Percentiles rank a stretch among this genome's conserved stretches.
These are phyloP conservation scores for Russula emetica DNA, from an alignment of 768 basidiomycete genomes.

Conservation along the genomic window DNA sequence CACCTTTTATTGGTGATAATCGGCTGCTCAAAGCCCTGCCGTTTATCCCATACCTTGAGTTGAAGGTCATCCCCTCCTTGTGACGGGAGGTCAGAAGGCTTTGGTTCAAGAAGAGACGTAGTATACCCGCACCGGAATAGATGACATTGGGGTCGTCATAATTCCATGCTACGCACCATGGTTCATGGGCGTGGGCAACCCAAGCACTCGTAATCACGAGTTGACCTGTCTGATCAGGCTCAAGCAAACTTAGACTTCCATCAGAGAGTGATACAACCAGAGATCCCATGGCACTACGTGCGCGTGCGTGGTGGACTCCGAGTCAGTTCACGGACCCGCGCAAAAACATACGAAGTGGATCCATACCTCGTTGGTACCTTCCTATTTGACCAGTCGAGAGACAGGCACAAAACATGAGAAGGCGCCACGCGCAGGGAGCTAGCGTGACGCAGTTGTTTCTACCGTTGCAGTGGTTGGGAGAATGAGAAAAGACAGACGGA, in stretches of 20 bases:
- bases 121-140: constrained; percentile 64
- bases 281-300: constrained; percentile 46
- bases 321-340: background rate
- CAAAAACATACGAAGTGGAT: constrained; percentile 4
- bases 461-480: background rate
- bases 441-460: constrained; percentile 37
- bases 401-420: constrained; percentile 70
- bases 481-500: background rate
- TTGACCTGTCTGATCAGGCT: constrained; percentile 42
- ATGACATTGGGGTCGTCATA: constrained; percentile 76
- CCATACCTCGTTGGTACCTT: constrained; percentile 46
- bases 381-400: constrained; percentile 89
- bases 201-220: constrained; percentile 54
- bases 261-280: constrained; percentile 81
- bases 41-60: constrained; percentile 87
- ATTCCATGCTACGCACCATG: constrained; percentile 92
- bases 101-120: constrained; percentile 4
- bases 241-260: constrained; percentile 64
- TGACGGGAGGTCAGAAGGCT: background rate
- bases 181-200: constrained; percentile 90
- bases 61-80: constrained; percentile 92
- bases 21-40: constrained; percentile 56
- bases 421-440: constrained; percentile 47
- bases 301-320: constrained; percentile 29
- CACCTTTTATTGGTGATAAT: constrained; percentile 71